Evolutionary conservation across 345 rosid genomes (phyloP).

Genomic region (Ceriops zippeliana): DNA sequence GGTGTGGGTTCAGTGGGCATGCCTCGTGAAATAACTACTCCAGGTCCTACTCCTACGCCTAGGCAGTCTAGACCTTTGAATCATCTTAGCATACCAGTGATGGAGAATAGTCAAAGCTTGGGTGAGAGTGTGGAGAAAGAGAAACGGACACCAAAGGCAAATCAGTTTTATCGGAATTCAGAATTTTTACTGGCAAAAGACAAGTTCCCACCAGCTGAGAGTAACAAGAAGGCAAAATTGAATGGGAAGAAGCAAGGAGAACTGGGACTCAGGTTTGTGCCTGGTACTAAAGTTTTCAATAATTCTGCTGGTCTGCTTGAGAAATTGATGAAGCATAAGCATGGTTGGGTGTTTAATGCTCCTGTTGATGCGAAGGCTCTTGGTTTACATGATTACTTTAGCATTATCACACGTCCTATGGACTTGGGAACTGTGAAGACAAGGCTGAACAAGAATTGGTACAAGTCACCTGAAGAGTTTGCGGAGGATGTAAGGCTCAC

Average conservation of each 20-base stretch:
- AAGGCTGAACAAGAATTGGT: slow-evolving; percentile 61
- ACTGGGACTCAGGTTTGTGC: slow-evolving; percentile 48
- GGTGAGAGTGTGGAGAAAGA: slow-evolving; percentile 82
- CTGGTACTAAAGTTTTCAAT: slow-evolving; percentile 57
- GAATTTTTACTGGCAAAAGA: slow-evolving; percentile 96
- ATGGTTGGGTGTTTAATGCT: slow-evolving; percentile 89
- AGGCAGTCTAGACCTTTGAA: slow-evolving; percentile 70
- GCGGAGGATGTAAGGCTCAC: slow-evolving; percentile 99
- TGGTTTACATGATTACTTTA: slow-evolving; percentile 78
- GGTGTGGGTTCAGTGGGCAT: slow-evolving; percentile 55
- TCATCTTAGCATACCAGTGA: slow-evolving; percentile 61
- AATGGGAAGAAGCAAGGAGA: slow-evolving; percentile 78
- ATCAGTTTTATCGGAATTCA: slow-evolving; percentile 85
- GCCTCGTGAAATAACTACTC: slow-evolving; percentile 32
- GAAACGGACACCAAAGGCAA: slow-evolving; percentile 96
- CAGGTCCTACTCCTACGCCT: slow-evolving; percentile 45
- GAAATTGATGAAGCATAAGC: slow-evolving; percentile 86
- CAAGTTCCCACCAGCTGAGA: slow-evolving; percentile 94
- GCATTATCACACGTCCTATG: slow-evolving; percentile 85
- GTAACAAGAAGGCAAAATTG: slow-evolving; percentile 81
- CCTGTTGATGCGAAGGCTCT: slow-evolving; percentile 83
- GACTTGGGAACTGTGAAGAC: slow-evolving; percentile 90
- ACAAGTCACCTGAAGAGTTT: slow-evolving; percentile 85
- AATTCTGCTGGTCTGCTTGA: slow-evolving; percentile 76
- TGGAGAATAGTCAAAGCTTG: slow-evolving; percentile 72